Conservation (phyloP, 257 asterid genomes). For the Solanum pennellii region DNA sequence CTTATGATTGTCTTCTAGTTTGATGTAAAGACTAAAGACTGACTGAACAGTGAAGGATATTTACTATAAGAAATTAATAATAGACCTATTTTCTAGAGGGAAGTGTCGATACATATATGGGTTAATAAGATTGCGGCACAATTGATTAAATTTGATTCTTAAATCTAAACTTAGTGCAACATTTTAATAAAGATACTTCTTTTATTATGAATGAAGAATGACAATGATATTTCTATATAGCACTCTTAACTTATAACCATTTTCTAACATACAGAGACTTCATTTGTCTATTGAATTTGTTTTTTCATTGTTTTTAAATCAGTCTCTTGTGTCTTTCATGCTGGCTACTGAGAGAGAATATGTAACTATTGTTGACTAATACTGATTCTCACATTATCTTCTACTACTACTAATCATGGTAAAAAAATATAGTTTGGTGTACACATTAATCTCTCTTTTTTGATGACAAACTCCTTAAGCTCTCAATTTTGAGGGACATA, state of each 20-base stretch:
- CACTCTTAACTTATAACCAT: no score
- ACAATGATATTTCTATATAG: no score
- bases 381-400: not conserved
- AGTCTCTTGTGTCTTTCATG: not conserved
- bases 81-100: not conserved
- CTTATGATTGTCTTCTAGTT: not conserved
- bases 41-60: not conserved
- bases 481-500: no score
- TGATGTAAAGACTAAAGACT: not conserved
- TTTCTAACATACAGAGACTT: no score
- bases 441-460: not conserved
- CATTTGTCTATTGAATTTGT: no score
- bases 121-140: not conserved
- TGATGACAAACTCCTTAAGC: no score
- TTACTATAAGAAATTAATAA: not conserved
- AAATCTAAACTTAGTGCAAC: not conserved
- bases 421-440: not conserved
- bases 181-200: not conserved
- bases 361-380: not conserved
- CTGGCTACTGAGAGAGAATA: constrained; percentile 74
- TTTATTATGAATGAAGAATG: not conserved
- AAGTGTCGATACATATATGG: not conserved
- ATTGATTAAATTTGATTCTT: not conserved
- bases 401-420: not conserved
- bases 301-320: no score